Percentiles rank a stretch among this genome's conserved stretches.
Evolutionary conservation across 441 rosid species (phyloP).

Genomic region (Lepidium campestre): DNA sequence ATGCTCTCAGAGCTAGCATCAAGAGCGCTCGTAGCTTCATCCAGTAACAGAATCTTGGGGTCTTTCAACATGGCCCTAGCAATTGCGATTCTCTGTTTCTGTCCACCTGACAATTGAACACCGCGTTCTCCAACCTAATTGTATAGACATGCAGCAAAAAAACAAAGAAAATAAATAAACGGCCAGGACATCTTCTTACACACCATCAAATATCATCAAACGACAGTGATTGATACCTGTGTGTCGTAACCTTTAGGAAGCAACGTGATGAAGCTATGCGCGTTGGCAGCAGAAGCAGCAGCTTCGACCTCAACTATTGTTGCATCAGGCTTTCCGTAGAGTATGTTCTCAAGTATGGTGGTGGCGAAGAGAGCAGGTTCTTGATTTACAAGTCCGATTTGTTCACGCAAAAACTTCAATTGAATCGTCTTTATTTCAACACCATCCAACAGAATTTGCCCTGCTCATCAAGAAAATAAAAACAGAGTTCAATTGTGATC

Average conservation of each 20-base stretch:
- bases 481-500: constrained; percentile 6
- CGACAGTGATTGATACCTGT: constrained; percentile 42
- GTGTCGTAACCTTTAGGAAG: constrained; percentile 94
- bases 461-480: constrained; percentile 38
- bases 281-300: constrained; percentile 85
- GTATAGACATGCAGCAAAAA: background rate
- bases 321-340: constrained; percentile 86
- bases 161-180: background rate
- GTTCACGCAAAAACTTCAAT: constrained; percentile 81
- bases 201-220: background rate
- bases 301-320: constrained; percentile 88
- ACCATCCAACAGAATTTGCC: constrained; percentile 81
- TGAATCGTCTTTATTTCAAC: constrained; percentile 83
- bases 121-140: constrained; percentile 94
- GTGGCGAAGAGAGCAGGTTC: constrained; percentile 98
- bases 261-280: constrained; percentile 82
- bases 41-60: constrained; percentile 90
- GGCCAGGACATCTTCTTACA: background rate
- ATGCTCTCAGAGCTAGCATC: constrained; percentile 97
- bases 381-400: constrained; percentile 93
- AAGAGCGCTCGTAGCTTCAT: constrained; percentile 98
- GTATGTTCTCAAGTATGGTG: constrained; percentile 86
- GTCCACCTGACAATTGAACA: constrained; percentile 94
- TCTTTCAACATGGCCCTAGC: constrained; percentile 97
- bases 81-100: constrained; percentile 94